Conservation (phyloP, 768 basidiomycete species). For the Suillus weaverae region DNA sequence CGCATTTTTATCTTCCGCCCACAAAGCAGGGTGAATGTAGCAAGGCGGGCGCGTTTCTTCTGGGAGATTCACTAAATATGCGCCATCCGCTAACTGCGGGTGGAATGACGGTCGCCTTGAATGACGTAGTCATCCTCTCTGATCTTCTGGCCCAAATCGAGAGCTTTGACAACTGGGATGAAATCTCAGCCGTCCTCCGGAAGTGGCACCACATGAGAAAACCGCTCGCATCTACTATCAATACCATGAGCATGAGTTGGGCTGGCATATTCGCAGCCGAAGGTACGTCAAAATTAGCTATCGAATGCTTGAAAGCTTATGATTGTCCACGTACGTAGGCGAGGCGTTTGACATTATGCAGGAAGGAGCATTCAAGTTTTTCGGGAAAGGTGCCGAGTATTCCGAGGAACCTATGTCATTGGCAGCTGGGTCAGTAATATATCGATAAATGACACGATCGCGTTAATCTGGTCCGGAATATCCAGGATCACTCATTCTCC, state of each 20-base stretch:
- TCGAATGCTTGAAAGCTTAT: neutral
- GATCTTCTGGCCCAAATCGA: conserved; percentile 51
- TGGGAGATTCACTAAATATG: conserved; percentile 96
- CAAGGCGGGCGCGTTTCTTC: conserved; percentile 68
- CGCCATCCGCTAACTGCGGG: conserved; percentile 93
- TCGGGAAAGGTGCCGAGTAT: neutral
- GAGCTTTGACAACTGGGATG: conserved; percentile 44
- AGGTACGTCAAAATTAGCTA: conserved; percentile 46
- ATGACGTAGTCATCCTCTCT: conserved; percentile 72
- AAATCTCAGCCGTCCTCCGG: conserved; percentile 48
- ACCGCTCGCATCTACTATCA: conserved; percentile 74
- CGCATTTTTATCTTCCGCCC: conserved; percentile 85
- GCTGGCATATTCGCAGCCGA: conserved; percentile 91
- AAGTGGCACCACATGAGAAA: conserved; percentile 85
- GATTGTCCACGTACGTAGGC: neutral
- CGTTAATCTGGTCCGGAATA: neutral
- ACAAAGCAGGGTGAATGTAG: conserved; percentile 53
- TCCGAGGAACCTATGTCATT: neutral
- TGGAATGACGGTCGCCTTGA: conserved; percentile 91
- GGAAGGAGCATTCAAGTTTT: neutral
- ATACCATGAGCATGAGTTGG: conserved; percentile 83
- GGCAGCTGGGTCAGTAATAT: neutral
- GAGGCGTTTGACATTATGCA: neutral
- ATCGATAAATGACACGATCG: neutral
- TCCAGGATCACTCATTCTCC: neutral